phyloP scores from a whole-genome alignment of 108 stramenopile genomes.

The Asterionellopsis glacialis region DNA sequence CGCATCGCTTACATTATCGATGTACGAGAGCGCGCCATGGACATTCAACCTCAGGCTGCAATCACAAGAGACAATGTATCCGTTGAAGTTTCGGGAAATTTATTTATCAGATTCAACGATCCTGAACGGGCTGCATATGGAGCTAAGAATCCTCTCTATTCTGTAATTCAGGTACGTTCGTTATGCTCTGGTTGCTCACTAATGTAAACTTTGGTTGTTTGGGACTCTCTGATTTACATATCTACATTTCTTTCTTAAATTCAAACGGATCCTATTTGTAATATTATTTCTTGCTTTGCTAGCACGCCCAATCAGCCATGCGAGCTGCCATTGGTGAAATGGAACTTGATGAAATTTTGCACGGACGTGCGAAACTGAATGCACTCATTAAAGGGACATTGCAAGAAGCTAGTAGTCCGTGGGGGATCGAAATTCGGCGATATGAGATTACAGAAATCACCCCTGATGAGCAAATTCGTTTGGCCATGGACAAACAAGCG shows the following conservation, averaged over 20 bases:
- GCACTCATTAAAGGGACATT: conserved; percentile 82
- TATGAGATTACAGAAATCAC: conserved; percentile 98
- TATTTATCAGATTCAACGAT: conserved; percentile 92
- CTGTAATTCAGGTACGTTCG: conserved; percentile 83
- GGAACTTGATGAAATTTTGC: conserved; percentile 98
- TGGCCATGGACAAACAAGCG: conserved; percentile 98
- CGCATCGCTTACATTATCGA: conserved; percentile 92
- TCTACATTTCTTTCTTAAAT: too few relatives aligned
- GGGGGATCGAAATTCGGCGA: conserved; percentile 91
- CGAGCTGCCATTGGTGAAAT: conserved; percentile 97
- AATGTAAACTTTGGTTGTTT: too few relatives aligned
- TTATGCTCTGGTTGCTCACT: neutral
- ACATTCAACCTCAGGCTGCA: conserved; percentile 89
- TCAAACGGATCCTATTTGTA: too few relatives aligned
- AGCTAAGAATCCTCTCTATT: conserved; percentile 92
- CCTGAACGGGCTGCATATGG: conserved; percentile 94
- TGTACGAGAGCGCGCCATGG: conserved; percentile 90
- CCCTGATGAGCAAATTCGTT: conserved; percentile 91
- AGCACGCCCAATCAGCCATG: conserved; percentile 98
- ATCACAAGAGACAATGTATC: conserved; percentile 98
- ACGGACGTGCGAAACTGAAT: conserved; percentile 89
- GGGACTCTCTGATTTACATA: too few relatives aligned
- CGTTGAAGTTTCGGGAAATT: conserved; percentile 96
- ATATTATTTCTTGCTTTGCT: neutral
- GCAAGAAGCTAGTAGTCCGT: conserved; percentile 93